Conservation (phyloP, 352 stramenopile genomes). For the Phytopythium cucurbitacearum region DNA sequence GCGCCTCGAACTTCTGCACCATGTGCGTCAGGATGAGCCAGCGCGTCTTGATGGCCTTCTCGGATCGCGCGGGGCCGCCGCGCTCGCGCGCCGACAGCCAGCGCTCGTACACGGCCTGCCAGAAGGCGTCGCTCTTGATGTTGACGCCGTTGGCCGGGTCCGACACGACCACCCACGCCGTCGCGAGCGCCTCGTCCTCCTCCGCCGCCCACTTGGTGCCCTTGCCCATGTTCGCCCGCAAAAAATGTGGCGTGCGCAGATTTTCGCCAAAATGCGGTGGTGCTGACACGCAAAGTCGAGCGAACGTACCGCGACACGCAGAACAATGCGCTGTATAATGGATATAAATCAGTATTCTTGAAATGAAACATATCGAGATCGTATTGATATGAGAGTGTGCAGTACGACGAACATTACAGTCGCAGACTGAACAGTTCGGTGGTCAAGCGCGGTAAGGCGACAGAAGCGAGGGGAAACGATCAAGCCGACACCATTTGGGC, state of each 20-base stretch:
- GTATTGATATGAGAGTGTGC: neutral
- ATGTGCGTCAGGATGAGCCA: conserved; percentile 9
- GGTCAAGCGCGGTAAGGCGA: neutral
- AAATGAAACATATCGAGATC: neutral
- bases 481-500: neutral
- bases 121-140: conserved; percentile 10
- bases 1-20: conserved; percentile 9
- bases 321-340: neutral
- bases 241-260: neutral
- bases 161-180: conserved; percentile 11
- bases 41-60: conserved; percentile 17
- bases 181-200: conserved; percentile 12
- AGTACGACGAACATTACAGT: neutral
- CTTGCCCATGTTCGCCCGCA: conserved; percentile 8
- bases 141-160: conserved; percentile 6
- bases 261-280: neutral
- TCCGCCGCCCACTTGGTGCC: conserved; percentile 9
- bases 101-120: conserved; percentile 9
- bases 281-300: neutral
- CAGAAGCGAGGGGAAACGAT: neutral
- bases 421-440: neutral
- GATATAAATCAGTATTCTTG: too few species aligned
- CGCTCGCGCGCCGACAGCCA: conserved; percentile 3
- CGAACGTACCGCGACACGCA: neutral
- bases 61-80: conserved; percentile 7